A percentile compares a stretch with the other conserved stretches of the same genome.
Evolutionary conservation across 2,329 filamentous ascomycete genomes (phyloP).

Genomic region (Lanzia echinophila): DNA sequence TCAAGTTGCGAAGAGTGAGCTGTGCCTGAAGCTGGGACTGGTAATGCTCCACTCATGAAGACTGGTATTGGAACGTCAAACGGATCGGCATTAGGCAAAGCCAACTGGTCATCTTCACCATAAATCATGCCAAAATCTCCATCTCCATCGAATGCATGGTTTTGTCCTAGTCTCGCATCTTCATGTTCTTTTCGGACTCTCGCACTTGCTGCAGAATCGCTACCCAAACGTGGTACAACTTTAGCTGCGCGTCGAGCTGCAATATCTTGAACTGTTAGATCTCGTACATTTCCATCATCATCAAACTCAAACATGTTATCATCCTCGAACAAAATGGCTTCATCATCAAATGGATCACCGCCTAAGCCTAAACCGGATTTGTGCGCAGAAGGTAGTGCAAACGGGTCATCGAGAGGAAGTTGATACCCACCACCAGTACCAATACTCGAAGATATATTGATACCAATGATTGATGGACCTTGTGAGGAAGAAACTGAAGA

Average conservation of each 20-base stretch:
- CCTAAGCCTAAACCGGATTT: conserved; percentile 25
- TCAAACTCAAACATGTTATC: conserved; percentile 49
- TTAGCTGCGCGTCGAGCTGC: conserved; percentile 16
- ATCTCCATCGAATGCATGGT: conserved; percentile 14
- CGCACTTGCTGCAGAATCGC: conserved; percentile 33
- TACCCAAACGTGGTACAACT: conserved; percentile 16
- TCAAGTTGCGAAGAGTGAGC: conserved; percentile 21
- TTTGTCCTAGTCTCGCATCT: conserved; percentile 28
- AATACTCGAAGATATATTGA: conserved; percentile 42
- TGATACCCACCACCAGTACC: conserved; percentile 34
- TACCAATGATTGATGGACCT: conserved; percentile 28
- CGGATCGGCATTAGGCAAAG: conserved; percentile 27
- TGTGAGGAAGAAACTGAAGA: conserved; percentile 18
- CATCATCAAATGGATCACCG: conserved; percentile 29
- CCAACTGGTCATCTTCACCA: conserved; percentile 31
- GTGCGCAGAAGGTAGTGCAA: conserved; percentile 27
- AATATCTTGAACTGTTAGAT: conserved; percentile 31
- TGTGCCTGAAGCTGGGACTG: conserved; percentile 16
- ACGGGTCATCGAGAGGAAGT: conserved; percentile 23
- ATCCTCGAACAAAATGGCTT: conserved; percentile 26
- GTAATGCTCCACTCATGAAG: conserved; percentile 22
- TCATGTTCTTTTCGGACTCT: conserved; percentile 38
- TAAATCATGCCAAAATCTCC: conserved; percentile 24
- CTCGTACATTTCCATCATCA: conserved; percentile 52
- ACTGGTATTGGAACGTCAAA: conserved; percentile 10